Percentiles rank a stretch among this genome's conserved stretches.
phyloP scores from a whole-genome alignment of 352 stramenopile species.

The Halophytophthora batemanensis region DNA sequence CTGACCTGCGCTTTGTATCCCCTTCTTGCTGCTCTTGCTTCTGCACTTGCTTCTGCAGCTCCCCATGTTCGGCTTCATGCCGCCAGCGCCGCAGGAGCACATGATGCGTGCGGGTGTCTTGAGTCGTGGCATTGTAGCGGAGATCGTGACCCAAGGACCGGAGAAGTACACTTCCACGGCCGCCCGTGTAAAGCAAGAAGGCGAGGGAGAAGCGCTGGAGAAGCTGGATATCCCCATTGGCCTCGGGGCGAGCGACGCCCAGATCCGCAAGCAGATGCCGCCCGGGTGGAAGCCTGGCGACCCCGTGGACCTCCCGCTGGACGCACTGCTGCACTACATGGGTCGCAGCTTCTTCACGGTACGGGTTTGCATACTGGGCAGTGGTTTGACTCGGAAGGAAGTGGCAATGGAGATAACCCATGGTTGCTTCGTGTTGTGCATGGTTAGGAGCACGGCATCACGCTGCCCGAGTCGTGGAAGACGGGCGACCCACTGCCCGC shows the following conservation, averaged over 20 bases:
- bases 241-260: conserved; percentile 61
- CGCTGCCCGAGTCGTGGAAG: conserved; percentile 68
- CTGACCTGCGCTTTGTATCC: background rate
- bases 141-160: conserved; percentile 70
- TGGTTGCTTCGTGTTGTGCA: background rate
- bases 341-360: conserved; percentile 70
- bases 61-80: conserved; percentile 86
- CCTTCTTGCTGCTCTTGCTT: too few species aligned
- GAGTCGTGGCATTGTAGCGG: conserved; percentile 74
- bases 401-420: background rate
- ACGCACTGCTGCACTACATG: conserved; percentile 80
- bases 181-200: conserved; percentile 28
- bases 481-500: conserved; percentile 59
- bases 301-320: conserved; percentile 70
- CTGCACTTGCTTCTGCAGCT: conserved; percentile 34
- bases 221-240: conserved; percentile 67
- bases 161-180: conserved; percentile 64
- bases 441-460: conserved; percentile 63
- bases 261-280: conserved; percentile 76
- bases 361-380: background rate
- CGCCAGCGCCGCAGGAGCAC: conserved; percentile 75
- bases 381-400: background rate
- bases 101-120: conserved; percentile 85
- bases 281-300: conserved; percentile 79
- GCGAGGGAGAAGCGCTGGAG: conserved; percentile 17